These are phyloP conservation scores for Colletotrichum navitas DNA, from an alignment of 2,329 filamentous ascomycete species.

Conservation along the genomic window DNA sequence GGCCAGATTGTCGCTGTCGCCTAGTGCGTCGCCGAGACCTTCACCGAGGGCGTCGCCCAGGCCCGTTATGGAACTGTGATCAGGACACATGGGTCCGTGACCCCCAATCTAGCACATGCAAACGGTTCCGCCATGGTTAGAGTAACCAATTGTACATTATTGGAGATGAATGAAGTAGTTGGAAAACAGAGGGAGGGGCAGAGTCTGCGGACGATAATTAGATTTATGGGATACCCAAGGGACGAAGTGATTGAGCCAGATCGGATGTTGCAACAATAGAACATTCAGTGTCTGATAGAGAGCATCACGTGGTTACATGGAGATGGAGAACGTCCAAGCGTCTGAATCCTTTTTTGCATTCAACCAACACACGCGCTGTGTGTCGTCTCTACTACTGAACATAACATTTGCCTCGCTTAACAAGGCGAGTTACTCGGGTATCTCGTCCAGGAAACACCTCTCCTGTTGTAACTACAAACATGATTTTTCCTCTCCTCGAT, in stretches of 20 bases:
- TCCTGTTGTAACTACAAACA: conserved; percentile 28
- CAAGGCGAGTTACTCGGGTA: conserved; percentile 34
- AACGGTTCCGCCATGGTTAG: too few relatives aligned
- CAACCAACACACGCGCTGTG: conserved; percentile 3
- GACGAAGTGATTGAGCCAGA: too few relatives aligned
- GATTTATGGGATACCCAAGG: background rate
- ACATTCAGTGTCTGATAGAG: background rate
- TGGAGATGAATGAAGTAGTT: background rate
- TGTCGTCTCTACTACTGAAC: conserved; percentile 19
- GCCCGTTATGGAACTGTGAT: background rate
- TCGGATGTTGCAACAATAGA: background rate
- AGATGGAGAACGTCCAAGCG: background rate
- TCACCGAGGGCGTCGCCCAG: conserved; percentile 13
- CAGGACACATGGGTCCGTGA: too few relatives aligned
- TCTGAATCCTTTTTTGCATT: conserved; percentile 29
- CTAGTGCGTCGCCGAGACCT: conserved; percentile 22
- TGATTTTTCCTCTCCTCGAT: background rate
- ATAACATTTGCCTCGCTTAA: conserved; percentile 18
- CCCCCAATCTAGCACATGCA: background rate
- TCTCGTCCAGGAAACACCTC: conserved; percentile 33
- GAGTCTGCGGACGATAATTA: background rate
- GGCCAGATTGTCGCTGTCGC: conserved; percentile 17
- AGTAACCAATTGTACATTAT: too few relatives aligned
- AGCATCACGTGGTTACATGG: background rate
- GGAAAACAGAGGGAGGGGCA: background rate